Evolutionary conservation across 2,329 filamentous ascomycete species (phyloP).

Genomic region (Pyricularia sp.): DNA sequence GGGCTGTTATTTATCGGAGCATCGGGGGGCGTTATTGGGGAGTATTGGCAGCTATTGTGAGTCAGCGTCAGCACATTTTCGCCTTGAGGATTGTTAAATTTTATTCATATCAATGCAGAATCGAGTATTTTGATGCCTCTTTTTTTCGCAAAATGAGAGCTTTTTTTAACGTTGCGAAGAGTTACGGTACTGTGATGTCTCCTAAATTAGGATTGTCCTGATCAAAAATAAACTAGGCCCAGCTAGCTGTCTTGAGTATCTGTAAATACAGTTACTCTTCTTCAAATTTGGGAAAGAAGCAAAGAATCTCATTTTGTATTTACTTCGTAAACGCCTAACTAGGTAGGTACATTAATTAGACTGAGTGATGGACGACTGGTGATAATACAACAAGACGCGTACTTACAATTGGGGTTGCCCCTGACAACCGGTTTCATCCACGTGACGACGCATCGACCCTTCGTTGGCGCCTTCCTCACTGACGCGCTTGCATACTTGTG

Average conservation of each 20-base stretch:
- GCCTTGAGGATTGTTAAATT: background rate
- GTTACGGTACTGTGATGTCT: too few species aligned
- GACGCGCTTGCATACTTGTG: background rate
- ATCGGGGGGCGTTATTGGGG: background rate
- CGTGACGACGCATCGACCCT: background rate
- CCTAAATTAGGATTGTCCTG: too few species aligned
- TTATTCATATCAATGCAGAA: background rate
- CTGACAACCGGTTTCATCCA: background rate
- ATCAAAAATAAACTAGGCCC: too few species aligned
- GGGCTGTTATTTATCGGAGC: background rate
- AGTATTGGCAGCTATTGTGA: background rate
- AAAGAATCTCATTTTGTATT: background rate
- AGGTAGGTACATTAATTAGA: too few species aligned
- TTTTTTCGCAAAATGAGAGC: background rate
- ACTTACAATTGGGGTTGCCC: background rate
- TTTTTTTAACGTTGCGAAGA: too few species aligned
- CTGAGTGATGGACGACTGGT: background rate
- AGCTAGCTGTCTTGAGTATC: too few species aligned
- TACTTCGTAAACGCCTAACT: too few species aligned
- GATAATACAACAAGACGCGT: background rate
- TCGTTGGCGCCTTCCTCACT: background rate
- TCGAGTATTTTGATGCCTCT: background rate
- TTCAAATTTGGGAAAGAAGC: background rate
- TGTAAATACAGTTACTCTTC: too few species aligned
- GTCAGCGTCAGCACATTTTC: background rate